phyloP scores from a whole-genome alignment of 805 yeast genomes.

The Candida gorgasii region DNA sequence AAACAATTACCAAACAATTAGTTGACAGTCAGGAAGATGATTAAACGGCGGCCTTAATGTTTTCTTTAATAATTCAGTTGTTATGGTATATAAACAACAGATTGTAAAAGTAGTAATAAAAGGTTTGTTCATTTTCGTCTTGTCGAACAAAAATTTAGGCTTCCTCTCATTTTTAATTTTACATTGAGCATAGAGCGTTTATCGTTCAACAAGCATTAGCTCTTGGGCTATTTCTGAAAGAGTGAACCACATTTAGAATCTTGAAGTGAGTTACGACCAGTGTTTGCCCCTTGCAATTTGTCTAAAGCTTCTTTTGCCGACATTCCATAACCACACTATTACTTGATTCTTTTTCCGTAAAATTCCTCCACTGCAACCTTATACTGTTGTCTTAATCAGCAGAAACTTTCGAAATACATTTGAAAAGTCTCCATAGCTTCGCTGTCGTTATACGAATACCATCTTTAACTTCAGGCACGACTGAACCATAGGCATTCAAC shows the following conservation, averaged over 20 bases:
- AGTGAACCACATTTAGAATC: background rate
- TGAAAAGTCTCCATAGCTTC: conserved; percentile 2
- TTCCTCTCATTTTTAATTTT: background rate
- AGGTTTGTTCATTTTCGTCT: background rate
- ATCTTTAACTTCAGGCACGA: background rate
- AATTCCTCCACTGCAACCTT: conserved; percentile 1
- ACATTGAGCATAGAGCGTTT: background rate
- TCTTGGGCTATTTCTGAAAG: conserved; percentile 1
- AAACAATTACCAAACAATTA: background rate
- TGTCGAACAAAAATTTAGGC: background rate
- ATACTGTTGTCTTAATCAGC: conserved; percentile 1
- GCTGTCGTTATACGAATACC: conserved; percentile 2
- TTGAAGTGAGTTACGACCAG: background rate
- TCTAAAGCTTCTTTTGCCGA: background rate
- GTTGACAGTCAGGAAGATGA: conserved; percentile 1
- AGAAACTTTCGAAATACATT: background rate
- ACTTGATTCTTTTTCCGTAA: background rate
- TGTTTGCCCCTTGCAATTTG: conserved; percentile 1
- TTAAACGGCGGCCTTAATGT: conserved; percentile 1
- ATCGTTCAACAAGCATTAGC: background rate
- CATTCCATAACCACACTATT: background rate
- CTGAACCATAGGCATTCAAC: conserved; percentile 3
- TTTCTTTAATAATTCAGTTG: background rate
- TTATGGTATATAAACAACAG: background rate
- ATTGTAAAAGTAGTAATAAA: background rate